These are phyloP conservation scores for Aspergillus candidus DNA, from an alignment of 2,329 filamentous ascomycete genomes.

Conservation along the genomic window DNA sequence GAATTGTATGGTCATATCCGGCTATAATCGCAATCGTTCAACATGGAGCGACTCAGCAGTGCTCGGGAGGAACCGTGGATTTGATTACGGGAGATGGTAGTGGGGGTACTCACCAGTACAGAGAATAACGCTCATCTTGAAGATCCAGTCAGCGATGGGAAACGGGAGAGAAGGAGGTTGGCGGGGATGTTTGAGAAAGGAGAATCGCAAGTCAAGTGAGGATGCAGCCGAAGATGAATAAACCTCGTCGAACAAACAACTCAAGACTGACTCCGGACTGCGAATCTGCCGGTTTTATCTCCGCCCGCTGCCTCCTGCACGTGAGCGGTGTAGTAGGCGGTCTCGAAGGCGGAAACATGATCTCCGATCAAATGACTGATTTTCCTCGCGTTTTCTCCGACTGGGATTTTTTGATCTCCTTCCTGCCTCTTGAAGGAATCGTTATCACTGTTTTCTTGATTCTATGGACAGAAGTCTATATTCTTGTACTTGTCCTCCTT, in stretches of 20 bases:
- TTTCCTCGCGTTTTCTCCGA: neutral
- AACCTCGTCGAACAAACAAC: neutral
- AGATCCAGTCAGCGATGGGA: neutral
- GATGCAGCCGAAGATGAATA: too few relatives aligned
- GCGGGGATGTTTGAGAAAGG: neutral
- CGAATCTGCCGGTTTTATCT: neutral
- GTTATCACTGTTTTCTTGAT: too few relatives aligned
- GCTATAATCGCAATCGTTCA: conserved; percentile 38
- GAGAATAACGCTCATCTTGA: conserved; percentile 59
- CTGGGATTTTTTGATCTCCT: too few relatives aligned
- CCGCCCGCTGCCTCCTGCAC: neutral
- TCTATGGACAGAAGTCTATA: too few relatives aligned
- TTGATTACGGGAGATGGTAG: neutral
- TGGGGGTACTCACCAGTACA: conserved; percentile 52
- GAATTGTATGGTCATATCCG: conserved; percentile 70
- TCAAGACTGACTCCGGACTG: conserved; percentile 1
- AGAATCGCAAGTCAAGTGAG: neutral
- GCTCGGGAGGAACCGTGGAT: neutral
- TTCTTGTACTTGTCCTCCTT: too few relatives aligned
- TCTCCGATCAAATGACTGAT: neutral
- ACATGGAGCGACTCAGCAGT: conserved; percentile 6
- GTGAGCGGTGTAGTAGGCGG: conserved; percentile 51
- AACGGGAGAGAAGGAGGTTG: conserved; percentile 1
- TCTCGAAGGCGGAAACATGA: conserved; percentile 47
- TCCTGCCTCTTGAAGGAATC: too few relatives aligned